Base-by-base conservation (phyloP, 805 yeast genomes). In the Groenewaldozyma tartarivorans region DNA sequence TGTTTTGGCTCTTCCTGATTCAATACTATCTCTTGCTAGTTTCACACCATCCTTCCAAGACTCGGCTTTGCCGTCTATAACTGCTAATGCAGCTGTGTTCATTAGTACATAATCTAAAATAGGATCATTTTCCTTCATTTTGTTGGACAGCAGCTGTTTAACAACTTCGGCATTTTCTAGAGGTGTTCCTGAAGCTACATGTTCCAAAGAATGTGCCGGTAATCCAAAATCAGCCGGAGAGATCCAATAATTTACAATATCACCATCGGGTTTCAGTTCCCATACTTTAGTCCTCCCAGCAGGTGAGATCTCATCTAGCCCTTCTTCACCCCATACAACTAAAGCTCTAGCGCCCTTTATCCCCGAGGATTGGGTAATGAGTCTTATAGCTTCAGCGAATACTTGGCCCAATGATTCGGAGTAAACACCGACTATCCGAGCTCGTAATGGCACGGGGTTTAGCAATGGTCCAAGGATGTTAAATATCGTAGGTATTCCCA, bases 291-390 rank as follows among this genome's bases (percentile, higher is more conserved):
- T 81, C 41, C 66, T 61, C 0, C 96, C 97, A 22, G 80, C 75
- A 2, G 96, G 96, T 1, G 96, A 81, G 27, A 92, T 82, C 63
- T 92, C 98, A 57, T 92, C 99, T 22, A 92, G 66, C 0, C 96
- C 95, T 37, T 83, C 75, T 40, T 79, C 79, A 9, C 99, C 99
- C 77, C 83, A 90, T 16, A 92, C 99, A 17, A 92, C 82, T 75
- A 88, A 74, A 1, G 94, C 83, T 4, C 43, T 57, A 45, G 44
- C 64, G 1, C 64, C 57, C 35, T 64, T 61, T 46, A 67, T 66
- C 5, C 67, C 66, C 18, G 66, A 64, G 27, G 64, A 60, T 36
- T 58, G 56, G 46, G 83, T 83, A 44, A 92, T 66, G 41, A 69
- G 63, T 5, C 77, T 66, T 1, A 87, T 84, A 1, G 95, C 86